Conservation (phyloP, 2,329 filamentous ascomycete species). For the Simplicillium aogashimaense region DNA sequence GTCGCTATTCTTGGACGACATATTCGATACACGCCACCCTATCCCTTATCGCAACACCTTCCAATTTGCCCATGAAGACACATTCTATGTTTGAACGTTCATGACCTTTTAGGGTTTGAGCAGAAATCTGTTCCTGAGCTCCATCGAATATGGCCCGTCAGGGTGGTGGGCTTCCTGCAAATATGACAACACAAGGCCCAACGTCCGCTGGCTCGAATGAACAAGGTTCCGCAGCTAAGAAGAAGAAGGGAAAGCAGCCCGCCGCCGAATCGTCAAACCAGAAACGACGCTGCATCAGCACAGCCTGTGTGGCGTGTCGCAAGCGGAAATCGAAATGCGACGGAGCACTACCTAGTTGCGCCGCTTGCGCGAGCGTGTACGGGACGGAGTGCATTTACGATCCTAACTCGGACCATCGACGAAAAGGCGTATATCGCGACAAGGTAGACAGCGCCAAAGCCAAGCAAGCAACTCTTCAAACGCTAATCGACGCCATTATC, state of each 20-base stretch:
- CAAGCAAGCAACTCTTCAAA: constrained; percentile 76
- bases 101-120: no score
- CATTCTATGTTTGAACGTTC: no score
- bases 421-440: constrained; percentile 94
- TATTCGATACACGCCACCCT: no score
- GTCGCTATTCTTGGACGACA: no score
- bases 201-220: not conserved
- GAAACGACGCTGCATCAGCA: constrained; percentile 73
- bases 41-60: no score
- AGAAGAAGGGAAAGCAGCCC: constrained; percentile 39
- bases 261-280: constrained; percentile 37
- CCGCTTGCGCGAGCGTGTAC: constrained; percentile 93
- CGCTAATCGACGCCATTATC: constrained; percentile 84
- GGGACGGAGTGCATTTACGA: constrained; percentile 88
- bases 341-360: constrained; percentile 82
- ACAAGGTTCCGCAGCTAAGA: constrained; percentile 4
- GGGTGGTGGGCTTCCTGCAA: no score
- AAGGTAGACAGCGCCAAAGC: constrained; percentile 85
- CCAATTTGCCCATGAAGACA: no score
- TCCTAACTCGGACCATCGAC: constrained; percentile 87
- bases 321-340: constrained; percentile 84
- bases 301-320: constrained; percentile 73
- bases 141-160: no score
- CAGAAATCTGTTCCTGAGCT: no score
- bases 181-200: not conserved